Conservation (phyloP, 2,329 filamentous ascomycete species). For the Calonectria henricotiae region DNA sequence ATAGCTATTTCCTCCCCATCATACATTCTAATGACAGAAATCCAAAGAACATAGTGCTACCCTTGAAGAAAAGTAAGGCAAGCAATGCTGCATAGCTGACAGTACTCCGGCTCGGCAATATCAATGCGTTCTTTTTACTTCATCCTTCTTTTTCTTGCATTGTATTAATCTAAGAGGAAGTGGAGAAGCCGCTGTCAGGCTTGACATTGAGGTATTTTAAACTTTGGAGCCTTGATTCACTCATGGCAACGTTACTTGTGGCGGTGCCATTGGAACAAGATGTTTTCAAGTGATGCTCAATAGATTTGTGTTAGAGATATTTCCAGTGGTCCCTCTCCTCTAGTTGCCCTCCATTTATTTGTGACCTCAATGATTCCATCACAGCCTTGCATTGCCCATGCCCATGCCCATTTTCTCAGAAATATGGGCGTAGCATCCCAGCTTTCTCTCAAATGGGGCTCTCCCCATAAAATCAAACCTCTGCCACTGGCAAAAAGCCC, state of each 20-base stretch:
- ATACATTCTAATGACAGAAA: too few relatives aligned
- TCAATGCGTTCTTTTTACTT: background rate
- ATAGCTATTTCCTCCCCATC: too few relatives aligned
- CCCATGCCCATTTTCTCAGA: slow-evolving; percentile 22
- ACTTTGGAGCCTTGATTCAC: background rate
- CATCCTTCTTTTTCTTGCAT: background rate
- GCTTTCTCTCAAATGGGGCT: slow-evolving; percentile 5
- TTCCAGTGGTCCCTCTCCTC: background rate
- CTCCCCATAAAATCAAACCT: slow-evolving; percentile 37
- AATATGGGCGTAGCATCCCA: slow-evolving; percentile 9
- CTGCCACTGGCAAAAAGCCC: background rate
- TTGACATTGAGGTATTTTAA: background rate
- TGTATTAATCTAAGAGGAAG: background rate
- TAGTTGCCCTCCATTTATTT: slow-evolving; percentile 12
- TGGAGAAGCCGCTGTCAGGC: background rate
- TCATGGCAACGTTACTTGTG: slow-evolving; percentile 3
- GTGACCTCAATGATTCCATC: background rate
- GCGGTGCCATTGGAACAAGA: background rate
- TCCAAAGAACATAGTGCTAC: too few relatives aligned
- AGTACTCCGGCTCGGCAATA: too few relatives aligned
- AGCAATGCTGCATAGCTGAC: too few relatives aligned
- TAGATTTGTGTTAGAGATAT: background rate
- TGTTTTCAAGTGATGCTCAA: too few relatives aligned
- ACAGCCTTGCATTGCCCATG: background rate
- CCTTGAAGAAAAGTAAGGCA: too few relatives aligned